Conservation (phyloP, 768 basidiomycete genomes). For the Galerina sulciceps region DNA sequence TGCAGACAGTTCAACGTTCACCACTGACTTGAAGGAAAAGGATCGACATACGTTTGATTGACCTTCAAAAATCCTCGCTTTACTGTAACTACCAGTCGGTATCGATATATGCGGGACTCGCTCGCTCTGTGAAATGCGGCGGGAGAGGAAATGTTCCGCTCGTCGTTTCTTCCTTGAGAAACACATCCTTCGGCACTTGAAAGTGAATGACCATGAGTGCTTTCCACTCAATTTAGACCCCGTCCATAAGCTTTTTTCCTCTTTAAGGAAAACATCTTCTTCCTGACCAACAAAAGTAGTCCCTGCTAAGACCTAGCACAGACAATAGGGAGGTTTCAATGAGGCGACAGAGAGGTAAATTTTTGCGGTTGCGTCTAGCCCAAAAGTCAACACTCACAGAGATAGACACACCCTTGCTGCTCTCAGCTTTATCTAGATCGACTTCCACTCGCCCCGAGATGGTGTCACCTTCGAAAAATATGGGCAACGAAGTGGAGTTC, state of each 20-base stretch:
- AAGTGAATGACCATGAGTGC: slow-evolving; percentile 51
- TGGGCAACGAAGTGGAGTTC: slow-evolving; percentile 40
- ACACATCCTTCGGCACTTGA: slow-evolving; percentile 48
- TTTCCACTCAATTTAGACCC: slow-evolving; percentile 47
- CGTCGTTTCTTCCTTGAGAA: slow-evolving; percentile 38
- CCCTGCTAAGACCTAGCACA: slow-evolving; percentile 44
- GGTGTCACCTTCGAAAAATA: slow-evolving; percentile 50
- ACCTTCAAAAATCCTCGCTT: slow-evolving; percentile 51
- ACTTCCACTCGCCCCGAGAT: slow-evolving; percentile 56
- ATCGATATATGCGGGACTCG: slow-evolving; percentile 62
- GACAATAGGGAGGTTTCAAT: not conserved
- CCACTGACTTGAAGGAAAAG: not conserved
- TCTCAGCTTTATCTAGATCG: slow-evolving; percentile 52
- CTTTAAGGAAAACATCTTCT: slow-evolving; percentile 48
- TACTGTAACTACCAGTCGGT: slow-evolving; percentile 53
- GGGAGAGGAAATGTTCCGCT: slow-evolving; percentile 46
- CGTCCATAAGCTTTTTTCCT: slow-evolving; percentile 47
- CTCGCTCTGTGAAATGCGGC: slow-evolving; percentile 58
- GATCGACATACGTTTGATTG: slow-evolving; percentile 48
- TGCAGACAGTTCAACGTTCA: not conserved
- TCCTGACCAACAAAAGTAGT: slow-evolving; percentile 62
- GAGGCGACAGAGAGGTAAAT: not conserved
- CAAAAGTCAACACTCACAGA: slow-evolving; percentile 35
- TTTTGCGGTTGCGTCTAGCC: too few species aligned
- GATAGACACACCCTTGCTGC: slow-evolving; percentile 50